Conservation (phyloP, 1,284 basidiomycete genomes). For the Cutaneotrichosporon spelunceum region DNA sequence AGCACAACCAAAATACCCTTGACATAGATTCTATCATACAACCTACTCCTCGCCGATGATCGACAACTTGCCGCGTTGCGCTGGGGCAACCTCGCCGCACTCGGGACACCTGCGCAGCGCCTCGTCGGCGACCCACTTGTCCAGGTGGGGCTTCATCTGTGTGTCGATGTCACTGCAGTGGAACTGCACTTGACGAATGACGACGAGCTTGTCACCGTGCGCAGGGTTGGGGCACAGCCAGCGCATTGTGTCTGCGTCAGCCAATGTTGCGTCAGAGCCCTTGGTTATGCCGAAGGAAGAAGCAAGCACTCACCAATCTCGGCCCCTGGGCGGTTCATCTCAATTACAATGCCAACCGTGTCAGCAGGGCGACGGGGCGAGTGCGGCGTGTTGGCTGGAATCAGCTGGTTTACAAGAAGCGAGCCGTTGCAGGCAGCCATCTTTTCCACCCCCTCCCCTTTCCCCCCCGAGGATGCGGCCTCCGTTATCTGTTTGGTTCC, state of each 20-base stretch:
- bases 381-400: constrained; percentile 83
- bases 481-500: too few species aligned
- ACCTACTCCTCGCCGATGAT: neutral
- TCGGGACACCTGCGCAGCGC: constrained; percentile 64
- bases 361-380: constrained; percentile 87
- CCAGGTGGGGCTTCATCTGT: constrained; percentile 88
- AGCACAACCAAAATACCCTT: neutral
- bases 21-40: neutral
- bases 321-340: constrained; percentile 71
- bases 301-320: constrained; percentile 49
- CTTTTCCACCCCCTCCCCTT: too few species aligned
- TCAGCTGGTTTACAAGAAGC: too few species aligned
- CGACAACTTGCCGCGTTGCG: constrained; percentile 21
- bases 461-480: neutral
- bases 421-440: too few species aligned
- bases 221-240: constrained; percentile 83
- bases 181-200: constrained; percentile 83
- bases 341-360: constrained; percentile 91
- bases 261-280: neutral
- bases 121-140: constrained; percentile 65
- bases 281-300: too few species aligned
- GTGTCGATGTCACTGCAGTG: constrained; percentile 88
- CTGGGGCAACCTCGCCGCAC: constrained; percentile 65
- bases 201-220: constrained; percentile 65
- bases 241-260: constrained; percentile 69